Evolutionary conservation across 2,329 filamentous ascomycete genomes (phyloP).

Genomic region (Salinomyces thailandicus): DNA sequence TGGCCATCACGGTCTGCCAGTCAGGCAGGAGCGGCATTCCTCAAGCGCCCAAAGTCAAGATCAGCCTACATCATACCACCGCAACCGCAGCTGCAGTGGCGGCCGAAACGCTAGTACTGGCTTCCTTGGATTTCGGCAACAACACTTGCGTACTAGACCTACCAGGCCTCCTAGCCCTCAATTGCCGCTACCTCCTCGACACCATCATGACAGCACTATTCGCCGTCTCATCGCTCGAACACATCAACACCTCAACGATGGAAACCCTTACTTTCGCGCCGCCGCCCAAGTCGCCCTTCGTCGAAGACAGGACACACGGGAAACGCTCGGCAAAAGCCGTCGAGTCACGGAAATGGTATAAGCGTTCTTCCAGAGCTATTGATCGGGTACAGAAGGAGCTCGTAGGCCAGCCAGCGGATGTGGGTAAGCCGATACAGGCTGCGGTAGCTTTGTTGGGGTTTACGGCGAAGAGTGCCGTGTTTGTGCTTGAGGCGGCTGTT

Average conservation of each 20-base stretch:
- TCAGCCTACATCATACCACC: slow-evolving; percentile 29
- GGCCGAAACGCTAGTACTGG: slow-evolving; percentile 32
- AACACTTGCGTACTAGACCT: slow-evolving; percentile 35
- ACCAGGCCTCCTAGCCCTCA: slow-evolving; percentile 32
- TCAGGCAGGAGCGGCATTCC: slow-evolving; percentile 10
- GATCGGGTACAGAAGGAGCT: slow-evolving; percentile 16
- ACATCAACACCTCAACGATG: slow-evolving; percentile 19
- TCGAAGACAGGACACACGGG: slow-evolving; percentile 4
- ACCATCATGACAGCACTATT: slow-evolving; percentile 34
- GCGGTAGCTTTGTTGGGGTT: slow-evolving; percentile 32
- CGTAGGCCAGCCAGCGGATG: slow-evolving; percentile 24
- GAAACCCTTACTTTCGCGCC: slow-evolving; percentile 23
- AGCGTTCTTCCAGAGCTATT: slow-evolving; percentile 7
- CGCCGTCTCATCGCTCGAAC: slow-evolving; percentile 37
- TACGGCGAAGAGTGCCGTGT: slow-evolving; percentile 33
- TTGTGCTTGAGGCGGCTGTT: slow-evolving; percentile 31
- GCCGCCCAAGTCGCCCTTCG: slow-evolving; percentile 17
- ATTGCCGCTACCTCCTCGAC: slow-evolving; percentile 38
- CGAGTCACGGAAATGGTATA: slow-evolving; percentile 16
- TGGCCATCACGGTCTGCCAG: slow-evolving; percentile 33
- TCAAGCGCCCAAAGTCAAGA: slow-evolving; percentile 14
- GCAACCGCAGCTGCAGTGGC: slow-evolving; percentile 30
- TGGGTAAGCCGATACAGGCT: slow-evolving; percentile 30
- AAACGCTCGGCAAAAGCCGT: slow-evolving; percentile 2
- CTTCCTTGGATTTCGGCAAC: slow-evolving; percentile 35